Evolutionary conservation across 2,329 filamentous ascomycete species (phyloP).

Genomic region (Talaromyces sp.): DNA sequence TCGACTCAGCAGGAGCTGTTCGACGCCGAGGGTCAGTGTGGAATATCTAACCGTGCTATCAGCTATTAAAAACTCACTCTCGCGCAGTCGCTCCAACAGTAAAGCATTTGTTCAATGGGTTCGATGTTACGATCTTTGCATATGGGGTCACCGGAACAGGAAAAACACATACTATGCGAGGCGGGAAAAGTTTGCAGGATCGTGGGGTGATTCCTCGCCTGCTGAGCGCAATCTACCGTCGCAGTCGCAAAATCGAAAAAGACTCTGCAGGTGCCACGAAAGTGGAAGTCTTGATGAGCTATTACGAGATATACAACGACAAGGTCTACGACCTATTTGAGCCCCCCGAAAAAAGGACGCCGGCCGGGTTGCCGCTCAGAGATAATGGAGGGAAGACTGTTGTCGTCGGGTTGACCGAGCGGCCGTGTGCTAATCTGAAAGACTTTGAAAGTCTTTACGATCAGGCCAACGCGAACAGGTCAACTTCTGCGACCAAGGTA

Average conservation of each 20-base stretch:
- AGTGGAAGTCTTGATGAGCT: constrained; percentile 73
- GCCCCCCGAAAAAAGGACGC: constrained; percentile 76
- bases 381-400: constrained; percentile 84
- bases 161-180: constrained; percentile 95
- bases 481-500: constrained; percentile 80
- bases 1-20: constrained; percentile 84
- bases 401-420: constrained; percentile 79
- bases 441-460: constrained; percentile 90
- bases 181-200: constrained; percentile 78
- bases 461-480: constrained; percentile 83
- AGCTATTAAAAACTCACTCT: background rate
- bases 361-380: constrained; percentile 72
- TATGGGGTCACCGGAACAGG: constrained; percentile 92
- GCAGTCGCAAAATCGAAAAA: constrained; percentile 78
- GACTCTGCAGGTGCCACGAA: constrained; percentile 65
- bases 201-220: constrained; percentile 82
- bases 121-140: constrained; percentile 84
- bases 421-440: constrained; percentile 74
- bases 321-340: constrained; percentile 90
- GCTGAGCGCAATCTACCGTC: constrained; percentile 77
- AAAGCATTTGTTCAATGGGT: constrained; percentile 80
- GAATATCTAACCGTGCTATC: background rate
- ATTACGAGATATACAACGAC: constrained; percentile 97
- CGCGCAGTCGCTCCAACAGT: constrained; percentile 76
- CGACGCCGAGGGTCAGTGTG: constrained; percentile 70